These are phyloP conservation scores for Phytophthora europaea DNA, from an alignment of 352 stramenopile genomes.

Conservation along the genomic window DNA sequence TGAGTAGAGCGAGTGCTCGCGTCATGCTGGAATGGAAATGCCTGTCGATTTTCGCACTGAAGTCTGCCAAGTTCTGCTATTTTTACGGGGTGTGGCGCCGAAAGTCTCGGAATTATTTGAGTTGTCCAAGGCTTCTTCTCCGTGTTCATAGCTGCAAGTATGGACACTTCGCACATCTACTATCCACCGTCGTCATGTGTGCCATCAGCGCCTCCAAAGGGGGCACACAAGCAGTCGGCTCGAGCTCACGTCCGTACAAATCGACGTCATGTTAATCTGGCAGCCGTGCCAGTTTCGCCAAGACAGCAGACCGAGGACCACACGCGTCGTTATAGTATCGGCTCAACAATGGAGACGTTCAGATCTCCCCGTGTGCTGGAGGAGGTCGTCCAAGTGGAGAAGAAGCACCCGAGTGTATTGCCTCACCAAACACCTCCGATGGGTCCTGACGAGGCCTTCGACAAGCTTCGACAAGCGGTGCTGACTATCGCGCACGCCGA, in stretches of 20 bases:
- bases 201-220: conserved; percentile 14
- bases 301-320: conserved; percentile 4
- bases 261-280: conserved; percentile 21
- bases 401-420: conserved; percentile 4
- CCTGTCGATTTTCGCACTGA: background rate
- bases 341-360: conserved; percentile 28
- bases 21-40: conserved; percentile 11
- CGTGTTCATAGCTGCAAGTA: background rate
- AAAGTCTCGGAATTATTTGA: background rate
- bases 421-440: conserved; percentile 12
- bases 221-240: conserved; percentile 44
- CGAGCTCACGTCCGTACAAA: conserved; percentile 27
- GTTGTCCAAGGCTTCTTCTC: background rate
- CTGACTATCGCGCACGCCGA: background rate
- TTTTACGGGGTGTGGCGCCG: conserved; percentile 2
- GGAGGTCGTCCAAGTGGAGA: conserved; percentile 47
- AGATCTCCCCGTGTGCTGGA: conserved; percentile 42
- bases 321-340: conserved; percentile 1
- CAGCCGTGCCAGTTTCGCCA: conserved; percentile 5
- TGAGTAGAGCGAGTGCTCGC: conserved; percentile 5
- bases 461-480: conserved; percentile 33
- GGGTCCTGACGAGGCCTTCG: conserved; percentile 44
- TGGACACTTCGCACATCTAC: conserved; percentile 37
- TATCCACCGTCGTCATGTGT: conserved; percentile 13
- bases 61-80: conserved; percentile 16